Evolutionary conservation across 2,329 filamentous ascomycete species (phyloP), one percentile per base, ranked within the genome.

Genomic region (Aschersonia sp.): DNA sequence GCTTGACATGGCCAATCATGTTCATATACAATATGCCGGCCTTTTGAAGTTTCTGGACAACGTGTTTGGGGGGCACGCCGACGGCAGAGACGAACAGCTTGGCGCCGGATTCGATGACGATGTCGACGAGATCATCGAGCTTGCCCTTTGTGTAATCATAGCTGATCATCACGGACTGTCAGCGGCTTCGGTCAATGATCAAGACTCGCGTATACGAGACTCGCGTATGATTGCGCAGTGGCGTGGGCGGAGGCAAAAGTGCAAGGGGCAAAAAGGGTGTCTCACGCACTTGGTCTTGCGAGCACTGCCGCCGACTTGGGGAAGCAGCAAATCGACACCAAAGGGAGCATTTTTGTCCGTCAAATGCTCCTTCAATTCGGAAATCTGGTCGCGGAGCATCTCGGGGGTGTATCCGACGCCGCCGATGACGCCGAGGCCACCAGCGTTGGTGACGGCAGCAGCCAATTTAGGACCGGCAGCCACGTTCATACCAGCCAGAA

Each of bases 131-230:
- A 65, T 91, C 85, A 66, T 86, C 75, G 53, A 98, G 85, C 73
- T 97, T 97, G 66, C 92, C 92, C 76, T 98, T 97, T 62, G 92
- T 98, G 75, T 98, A 98, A 71, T 98, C 92, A 70, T 97, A 95
- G 80, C 91, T 96, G 60, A 49, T 12, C 2, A 12, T 3, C 40
- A n/a, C 40, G 20, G 6, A 20, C 20, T 20, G 20, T 20, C 20
- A 20, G 20, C 20, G 20, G 20, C 20, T 20, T 20, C 20, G 20
- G 20, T 20, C 20, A 20, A 20, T 20, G 20, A 2, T 20, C 20
- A 20, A 20, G 20, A 20, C 20, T 20, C 20, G 20, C 20, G 20
- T 20, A 20, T 20, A 20, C 20, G 20, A 20, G 20, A 20, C 20
- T 20, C 20, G 20, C 20, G 20, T 20, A 20, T 20, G 20, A 20